Conservation (phyloP, 2,329 filamentous ascomycete genomes). For the Fusarium annulatum region DNA sequence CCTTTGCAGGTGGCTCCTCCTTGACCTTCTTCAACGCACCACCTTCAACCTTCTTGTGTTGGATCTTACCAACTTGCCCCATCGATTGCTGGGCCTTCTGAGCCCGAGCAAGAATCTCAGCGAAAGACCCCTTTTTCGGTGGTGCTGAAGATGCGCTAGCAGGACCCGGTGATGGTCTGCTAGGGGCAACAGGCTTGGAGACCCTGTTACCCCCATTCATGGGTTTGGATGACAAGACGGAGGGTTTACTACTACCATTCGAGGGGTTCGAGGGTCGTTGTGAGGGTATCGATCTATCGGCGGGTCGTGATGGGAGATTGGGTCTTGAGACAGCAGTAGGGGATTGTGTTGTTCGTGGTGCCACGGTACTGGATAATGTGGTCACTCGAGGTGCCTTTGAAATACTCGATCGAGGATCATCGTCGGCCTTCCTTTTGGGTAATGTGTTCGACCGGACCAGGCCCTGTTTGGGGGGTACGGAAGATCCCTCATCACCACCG, state of each 20-base stretch:
- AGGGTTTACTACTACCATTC: slow-evolving; percentile 29
- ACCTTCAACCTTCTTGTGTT: slow-evolving; percentile 78
- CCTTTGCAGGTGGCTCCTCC: slow-evolving; percentile 53
- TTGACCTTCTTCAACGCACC: slow-evolving; percentile 60
- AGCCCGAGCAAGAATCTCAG: slow-evolving; percentile 78
- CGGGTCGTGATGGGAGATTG: slow-evolving; percentile 39
- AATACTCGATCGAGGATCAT: slow-evolving; percentile 56
- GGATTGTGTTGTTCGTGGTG: slow-evolving; percentile 36
- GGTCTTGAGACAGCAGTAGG: slow-evolving; percentile 31
- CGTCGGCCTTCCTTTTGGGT: slow-evolving; percentile 69
- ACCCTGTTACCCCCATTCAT: slow-evolving; percentile 41
- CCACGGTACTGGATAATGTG: slow-evolving; percentile 41
- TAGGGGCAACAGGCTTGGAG: slow-evolving; percentile 40
- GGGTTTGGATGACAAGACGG: slow-evolving; percentile 42
- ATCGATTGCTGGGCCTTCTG: slow-evolving; percentile 72
- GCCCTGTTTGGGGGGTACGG: slow-evolving; percentile 49
- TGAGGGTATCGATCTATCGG: slow-evolving; percentile 41
- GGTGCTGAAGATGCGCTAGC: slow-evolving; percentile 57
- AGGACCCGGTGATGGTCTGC: slow-evolving; percentile 40
- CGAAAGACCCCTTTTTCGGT: slow-evolving; percentile 79
- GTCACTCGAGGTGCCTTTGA: slow-evolving; percentile 56
- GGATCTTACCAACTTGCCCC: slow-evolving; percentile 75
- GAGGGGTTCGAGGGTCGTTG: slow-evolving; percentile 37
- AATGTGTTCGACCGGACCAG: slow-evolving; percentile 42
- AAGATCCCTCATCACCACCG: slow-evolving; percentile 61